Evolutionary conservation across 768 basidiomycete species (phyloP).

Genomic region (Rhizopogon sp.): DNA sequence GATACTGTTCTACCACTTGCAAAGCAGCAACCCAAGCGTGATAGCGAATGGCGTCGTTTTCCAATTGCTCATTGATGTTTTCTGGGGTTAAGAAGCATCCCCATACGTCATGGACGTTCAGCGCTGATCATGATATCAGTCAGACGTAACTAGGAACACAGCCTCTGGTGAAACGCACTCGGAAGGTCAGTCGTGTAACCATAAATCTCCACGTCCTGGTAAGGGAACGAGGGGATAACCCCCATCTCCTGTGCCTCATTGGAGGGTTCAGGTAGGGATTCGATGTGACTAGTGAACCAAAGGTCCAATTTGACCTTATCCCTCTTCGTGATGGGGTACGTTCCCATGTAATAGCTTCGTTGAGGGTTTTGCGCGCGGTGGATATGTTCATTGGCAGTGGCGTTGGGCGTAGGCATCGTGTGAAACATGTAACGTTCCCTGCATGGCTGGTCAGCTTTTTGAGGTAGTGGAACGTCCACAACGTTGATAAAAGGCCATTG

Average conservation of each 20-base stretch:
- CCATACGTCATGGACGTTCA: conserved; percentile 28
- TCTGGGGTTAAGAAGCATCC: conserved; percentile 31
- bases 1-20: conserved; percentile 22
- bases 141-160: not conserved
- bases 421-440: not conserved
- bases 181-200: conserved; percentile 40
- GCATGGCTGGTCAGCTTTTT: not conserved
- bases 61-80: conserved; percentile 21
- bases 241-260: conserved; percentile 15
- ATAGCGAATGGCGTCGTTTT: conserved; percentile 23
- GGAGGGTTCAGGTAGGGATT: conserved; percentile 4
- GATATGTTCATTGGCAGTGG: not conserved
- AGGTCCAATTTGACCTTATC: not conserved
- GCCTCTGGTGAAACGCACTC: conserved; percentile 26
- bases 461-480: not conserved
- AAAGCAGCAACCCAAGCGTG: conserved; percentile 31
- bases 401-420: not conserved
- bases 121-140: conserved; percentile 12
- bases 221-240: conserved; percentile 30
- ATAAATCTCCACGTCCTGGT: conserved; percentile 20
- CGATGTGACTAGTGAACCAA: not conserved
- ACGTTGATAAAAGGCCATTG: not conserved
- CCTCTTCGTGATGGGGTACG: not conserved
- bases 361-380: not conserved
- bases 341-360: not conserved